Evolutionary conservation across 208 protist genomes (phyloP).

Genomic region (Crithidia brevicula): DNA sequence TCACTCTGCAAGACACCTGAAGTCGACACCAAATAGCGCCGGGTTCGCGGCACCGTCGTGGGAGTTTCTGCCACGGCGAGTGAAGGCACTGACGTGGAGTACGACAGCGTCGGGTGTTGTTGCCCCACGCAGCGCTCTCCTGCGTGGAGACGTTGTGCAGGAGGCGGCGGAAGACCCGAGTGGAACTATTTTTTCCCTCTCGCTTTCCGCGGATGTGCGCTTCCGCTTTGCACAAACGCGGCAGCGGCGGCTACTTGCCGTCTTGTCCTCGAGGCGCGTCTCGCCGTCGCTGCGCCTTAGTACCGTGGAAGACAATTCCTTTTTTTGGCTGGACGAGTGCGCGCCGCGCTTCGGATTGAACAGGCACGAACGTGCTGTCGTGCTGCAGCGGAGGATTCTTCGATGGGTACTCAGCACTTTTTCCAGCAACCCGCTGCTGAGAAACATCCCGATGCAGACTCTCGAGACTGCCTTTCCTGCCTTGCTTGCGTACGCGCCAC

Average conservation of each 20-base stretch:
- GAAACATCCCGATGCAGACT: conserved; percentile 21
- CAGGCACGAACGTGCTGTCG: not conserved
- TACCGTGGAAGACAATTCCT: conserved; percentile 9
- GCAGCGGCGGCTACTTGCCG: conserved; percentile 6
- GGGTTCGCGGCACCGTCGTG: not conserved
- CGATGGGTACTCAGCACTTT: conserved; percentile 16
- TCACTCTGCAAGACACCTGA: not conserved
- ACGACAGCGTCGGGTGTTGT: conserved; percentile 4
- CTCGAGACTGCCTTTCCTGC: conserved; percentile 24
- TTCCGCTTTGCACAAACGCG: conserved; percentile 24
- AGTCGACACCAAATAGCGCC: not conserved
- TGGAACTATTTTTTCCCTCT: conserved; percentile 6
- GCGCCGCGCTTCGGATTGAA: not conserved
- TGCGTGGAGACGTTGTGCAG: conserved; percentile 20
- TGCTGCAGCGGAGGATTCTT: conserved; percentile 11
- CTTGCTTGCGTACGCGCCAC: conserved; percentile 13
- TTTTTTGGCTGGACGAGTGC: conserved; percentile 34
- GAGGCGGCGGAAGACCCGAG: not conserved
- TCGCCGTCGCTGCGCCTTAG: not conserved
- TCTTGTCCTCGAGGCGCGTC: conserved; percentile 9
- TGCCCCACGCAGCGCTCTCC: conserved; percentile 18
- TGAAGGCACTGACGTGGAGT: conserved; percentile 19
- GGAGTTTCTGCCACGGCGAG: not conserved
- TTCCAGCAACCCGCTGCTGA: not conserved
- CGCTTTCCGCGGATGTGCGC: conserved; percentile 16